phyloP scores from a whole-genome alignment of 1,284 basidiomycete genomes.

The Tremellales sp. region DNA sequence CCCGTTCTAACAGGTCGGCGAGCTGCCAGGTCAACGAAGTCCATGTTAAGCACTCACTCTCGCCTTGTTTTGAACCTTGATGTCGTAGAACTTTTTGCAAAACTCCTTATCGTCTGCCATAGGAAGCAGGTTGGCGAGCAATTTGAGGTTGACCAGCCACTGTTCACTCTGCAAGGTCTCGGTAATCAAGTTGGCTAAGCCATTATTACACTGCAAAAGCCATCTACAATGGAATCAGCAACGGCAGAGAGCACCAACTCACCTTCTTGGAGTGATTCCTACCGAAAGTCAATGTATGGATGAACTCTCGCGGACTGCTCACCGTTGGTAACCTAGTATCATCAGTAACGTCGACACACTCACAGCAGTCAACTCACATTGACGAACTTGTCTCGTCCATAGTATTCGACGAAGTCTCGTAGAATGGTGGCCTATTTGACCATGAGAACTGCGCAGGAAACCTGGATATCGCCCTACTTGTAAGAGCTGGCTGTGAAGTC shows the following conservation, averaged over 20 bases:
- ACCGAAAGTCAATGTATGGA: slow-evolving; percentile 80
- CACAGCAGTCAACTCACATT: slow-evolving; percentile 31
- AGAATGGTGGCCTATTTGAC: slow-evolving; percentile 61
- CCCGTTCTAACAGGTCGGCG: slow-evolving; percentile 69
- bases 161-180: slow-evolving; percentile 71
- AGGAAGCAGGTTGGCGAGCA: slow-evolving; percentile 47
- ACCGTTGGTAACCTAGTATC: slow-evolving; percentile 37
- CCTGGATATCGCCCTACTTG: slow-evolving; percentile 30
- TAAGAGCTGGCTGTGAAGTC: slow-evolving; percentile 54
- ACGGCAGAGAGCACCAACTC: slow-evolving; percentile 2
- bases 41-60: slow-evolving; percentile 44
- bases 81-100: slow-evolving; percentile 69
- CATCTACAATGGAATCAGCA: slow-evolving; percentile 53
- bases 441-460: too few species aligned
- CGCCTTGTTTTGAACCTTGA: slow-evolving; percentile 84
- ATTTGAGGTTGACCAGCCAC: slow-evolving; percentile 62
- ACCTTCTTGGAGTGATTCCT: slow-evolving; percentile 53
- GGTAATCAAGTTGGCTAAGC: slow-evolving; percentile 75
- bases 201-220: slow-evolving; percentile 90
- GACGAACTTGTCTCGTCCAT: slow-evolving; percentile 48
- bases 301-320: slow-evolving; percentile 48
- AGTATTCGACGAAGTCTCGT: slow-evolving; percentile 66
- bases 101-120: slow-evolving; percentile 68
- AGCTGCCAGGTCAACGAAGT: slow-evolving; percentile 24
- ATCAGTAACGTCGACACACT: background rate